phyloP scores from a whole-genome alignment of 2,329 filamentous ascomycete species.

The Elsinoe perseae region DNA sequence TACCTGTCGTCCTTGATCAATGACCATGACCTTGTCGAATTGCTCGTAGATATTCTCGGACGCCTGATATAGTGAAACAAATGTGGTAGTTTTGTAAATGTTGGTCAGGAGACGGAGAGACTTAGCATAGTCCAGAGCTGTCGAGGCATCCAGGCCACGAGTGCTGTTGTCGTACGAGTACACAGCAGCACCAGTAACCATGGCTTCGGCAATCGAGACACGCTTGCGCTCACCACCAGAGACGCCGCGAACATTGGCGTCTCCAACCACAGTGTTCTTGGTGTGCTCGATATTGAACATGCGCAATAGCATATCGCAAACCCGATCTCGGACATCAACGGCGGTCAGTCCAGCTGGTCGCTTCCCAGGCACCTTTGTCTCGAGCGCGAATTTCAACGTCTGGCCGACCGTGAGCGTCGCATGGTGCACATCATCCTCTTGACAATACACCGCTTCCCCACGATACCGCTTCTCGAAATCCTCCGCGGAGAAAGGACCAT shows the following conservation, averaged over 20 bases:
- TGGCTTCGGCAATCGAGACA: conserved; percentile 42
- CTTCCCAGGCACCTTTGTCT: conserved; percentile 77
- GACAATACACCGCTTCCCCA: conserved; percentile 78
- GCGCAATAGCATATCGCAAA: conserved; percentile 66
- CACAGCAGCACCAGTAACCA: conserved; percentile 36
- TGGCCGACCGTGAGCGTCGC: conserved; percentile 81
- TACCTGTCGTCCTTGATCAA: conserved; percentile 66
- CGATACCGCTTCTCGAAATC: conserved; percentile 65
- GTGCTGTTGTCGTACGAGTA: conserved; percentile 43
- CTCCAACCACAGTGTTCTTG: conserved; percentile 73
- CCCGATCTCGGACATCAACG: conserved; percentile 65
- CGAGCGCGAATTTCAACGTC: conserved; percentile 75
- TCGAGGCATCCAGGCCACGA: conserved; percentile 42
- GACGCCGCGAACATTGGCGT: conserved; percentile 70
- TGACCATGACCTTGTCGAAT: conserved; percentile 79
- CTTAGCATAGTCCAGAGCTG: conserved; percentile 43
- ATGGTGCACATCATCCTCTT: conserved; percentile 79
- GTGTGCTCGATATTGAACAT: conserved; percentile 96
- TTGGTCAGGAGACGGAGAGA: conserved; percentile 59
- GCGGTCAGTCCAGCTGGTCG: conserved; percentile 66
- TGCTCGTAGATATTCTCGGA: conserved; percentile 57
- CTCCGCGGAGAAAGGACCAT: conserved; percentile 63
- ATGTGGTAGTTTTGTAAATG: conserved; percentile 74
- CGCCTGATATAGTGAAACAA: conserved; percentile 79
- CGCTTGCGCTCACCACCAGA: conserved; percentile 44